Evolutionary conservation across 805 yeast species (phyloP), one percentile per base, ranked within the genome.

Genomic region (Candida insectorum): DNA sequence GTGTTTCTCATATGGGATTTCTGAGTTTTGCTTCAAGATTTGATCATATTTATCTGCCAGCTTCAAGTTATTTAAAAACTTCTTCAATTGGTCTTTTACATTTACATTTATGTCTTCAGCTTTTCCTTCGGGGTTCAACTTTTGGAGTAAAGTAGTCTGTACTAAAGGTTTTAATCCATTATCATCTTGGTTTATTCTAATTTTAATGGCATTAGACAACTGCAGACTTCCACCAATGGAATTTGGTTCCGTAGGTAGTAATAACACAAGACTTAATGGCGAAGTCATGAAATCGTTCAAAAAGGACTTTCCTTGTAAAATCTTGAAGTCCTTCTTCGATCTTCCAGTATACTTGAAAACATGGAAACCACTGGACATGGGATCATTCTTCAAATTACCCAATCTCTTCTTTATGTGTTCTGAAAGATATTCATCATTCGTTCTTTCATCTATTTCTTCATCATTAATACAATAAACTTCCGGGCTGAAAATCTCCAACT

Each of bases 261-360:
- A 31, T 11, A 56, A 43, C 6, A 55, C 49, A n/a, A 68, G 36
- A 1, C 61, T 51, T 13, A 44, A 34, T 2, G 73, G 73, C 11
- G 55, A 45, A 1, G 62, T 60, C 64, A 65, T 65, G 32, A 69
- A 65, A 25, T 66, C 68, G 31, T 64, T 45, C 4, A 72, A 45
- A 34, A 56, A 70, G 9, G 72, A 62, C 34, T 53, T 58, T 4
- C 63, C 51, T n/a, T 63, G 62, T 4, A 65, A 23, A 2, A 51
- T 42, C 28, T 64, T 59, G 15, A 48, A 26, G 4, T 45, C 44
- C 28, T 42, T 51, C 1, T 52, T 43, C 0, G 65, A 48, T 24
- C 69, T 53, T 16, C 61, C 63, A 1, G 65, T 45, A 37, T 58
- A 48, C n/a, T 32, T 30, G 32, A 49, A 58, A 2, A 71, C 52